Evolutionary conservation across 305 asterid genomes (phyloP).

Genomic region (Plantago lanceolata): DNA sequence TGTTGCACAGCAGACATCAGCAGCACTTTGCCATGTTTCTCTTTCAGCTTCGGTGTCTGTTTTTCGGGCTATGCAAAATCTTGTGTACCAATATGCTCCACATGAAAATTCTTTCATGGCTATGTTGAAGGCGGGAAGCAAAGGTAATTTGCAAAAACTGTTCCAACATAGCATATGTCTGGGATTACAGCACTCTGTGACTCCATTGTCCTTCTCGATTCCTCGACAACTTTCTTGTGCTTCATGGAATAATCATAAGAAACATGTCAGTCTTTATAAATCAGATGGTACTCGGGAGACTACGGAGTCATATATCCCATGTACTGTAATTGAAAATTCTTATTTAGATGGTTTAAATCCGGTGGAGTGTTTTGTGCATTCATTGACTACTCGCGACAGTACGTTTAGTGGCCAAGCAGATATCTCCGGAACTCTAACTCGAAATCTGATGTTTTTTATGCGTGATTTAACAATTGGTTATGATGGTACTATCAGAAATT

Average conservation of each 20-base stretch:
- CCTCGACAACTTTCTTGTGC: constrained; percentile 69
- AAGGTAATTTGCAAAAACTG: constrained; percentile 76
- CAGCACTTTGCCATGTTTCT: constrained; percentile 64
- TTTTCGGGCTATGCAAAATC: constrained; percentile 60
- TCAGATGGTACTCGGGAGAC: constrained; percentile 25
- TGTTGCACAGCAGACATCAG: constrained; percentile 50
- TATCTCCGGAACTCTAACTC: constrained; percentile 71
- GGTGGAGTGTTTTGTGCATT: constrained; percentile 65
- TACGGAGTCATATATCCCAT: constrained; percentile 44
- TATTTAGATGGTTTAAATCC: constrained; percentile 82
- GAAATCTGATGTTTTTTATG: constrained; percentile 79
- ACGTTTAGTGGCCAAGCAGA: constrained; percentile 94
- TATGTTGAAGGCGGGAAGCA: constrained; percentile 96
- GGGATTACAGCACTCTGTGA: constrained; percentile 79
- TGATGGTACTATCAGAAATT: constrained; percentile 87
- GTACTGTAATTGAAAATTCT: constrained; percentile 57
- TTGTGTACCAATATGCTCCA: constrained; percentile 57
- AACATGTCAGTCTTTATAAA: constrained; percentile 22
- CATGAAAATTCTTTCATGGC: constrained; percentile 54
- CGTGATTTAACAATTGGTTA: constrained; percentile 67
- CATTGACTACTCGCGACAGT: constrained; percentile 77
- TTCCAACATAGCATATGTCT: constrained; percentile 92
- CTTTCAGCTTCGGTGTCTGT: constrained; percentile 63
- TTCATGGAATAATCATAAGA: constrained; percentile 70
- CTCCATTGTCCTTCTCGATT: constrained; percentile 64